These are phyloP conservation scores for Monosporascus sp. DNA, from an alignment of 2,329 filamentous ascomycete species.

Conservation along the genomic window DNA sequence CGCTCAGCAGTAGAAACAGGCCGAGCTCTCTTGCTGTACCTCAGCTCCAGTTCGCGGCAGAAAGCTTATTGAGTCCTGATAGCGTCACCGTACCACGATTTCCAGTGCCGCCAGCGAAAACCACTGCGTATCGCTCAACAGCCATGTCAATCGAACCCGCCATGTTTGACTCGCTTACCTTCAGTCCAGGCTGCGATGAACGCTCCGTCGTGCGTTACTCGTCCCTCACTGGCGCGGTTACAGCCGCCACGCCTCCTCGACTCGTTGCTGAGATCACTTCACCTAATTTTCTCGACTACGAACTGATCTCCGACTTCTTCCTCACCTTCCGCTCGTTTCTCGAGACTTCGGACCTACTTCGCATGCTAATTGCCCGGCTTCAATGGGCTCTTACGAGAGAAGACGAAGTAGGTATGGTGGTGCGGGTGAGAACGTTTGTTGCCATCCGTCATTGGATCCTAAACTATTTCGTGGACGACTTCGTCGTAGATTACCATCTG, in stretches of 20 bases:
- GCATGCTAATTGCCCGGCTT: slow-evolving; percentile 78
- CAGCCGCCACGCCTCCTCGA: slow-evolving; percentile 82
- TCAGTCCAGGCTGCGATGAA: slow-evolving; percentile 74
- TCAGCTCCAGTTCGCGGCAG: slow-evolving; percentile 25
- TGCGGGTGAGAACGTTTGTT: slow-evolving; percentile 93
- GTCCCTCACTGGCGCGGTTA: slow-evolving; percentile 63
- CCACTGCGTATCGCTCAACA: slow-evolving; percentile 41
- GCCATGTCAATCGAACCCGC: slow-evolving; percentile 57
- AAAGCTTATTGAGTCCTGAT: slow-evolving; percentile 20
- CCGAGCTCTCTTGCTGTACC: slow-evolving; percentile 34
- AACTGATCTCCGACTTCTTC: slow-evolving; percentile 95
- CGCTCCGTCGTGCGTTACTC: slow-evolving; percentile 78
- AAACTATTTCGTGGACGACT: slow-evolving; percentile 97
- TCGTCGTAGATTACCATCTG: slow-evolving; percentile 68
- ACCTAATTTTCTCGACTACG: slow-evolving; percentile 91
- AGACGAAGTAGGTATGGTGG: slow-evolving; percentile 84
- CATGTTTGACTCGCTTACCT: slow-evolving; percentile 77
- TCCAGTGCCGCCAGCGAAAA: slow-evolving; percentile 33
- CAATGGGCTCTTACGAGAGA: slow-evolving; percentile 77
- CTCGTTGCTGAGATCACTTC: slow-evolving; percentile 96
- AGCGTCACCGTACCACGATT: slow-evolving; percentile 32
- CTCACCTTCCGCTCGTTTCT: slow-evolving; percentile 89
- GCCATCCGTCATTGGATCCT: slow-evolving; percentile 95
- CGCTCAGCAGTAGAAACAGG: slow-evolving; percentile 24
- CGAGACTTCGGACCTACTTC: slow-evolving; percentile 67